Base-by-base conservation (phyloP, 768 basidiomycete species). In the Rhizopogon roseolus region DNA sequence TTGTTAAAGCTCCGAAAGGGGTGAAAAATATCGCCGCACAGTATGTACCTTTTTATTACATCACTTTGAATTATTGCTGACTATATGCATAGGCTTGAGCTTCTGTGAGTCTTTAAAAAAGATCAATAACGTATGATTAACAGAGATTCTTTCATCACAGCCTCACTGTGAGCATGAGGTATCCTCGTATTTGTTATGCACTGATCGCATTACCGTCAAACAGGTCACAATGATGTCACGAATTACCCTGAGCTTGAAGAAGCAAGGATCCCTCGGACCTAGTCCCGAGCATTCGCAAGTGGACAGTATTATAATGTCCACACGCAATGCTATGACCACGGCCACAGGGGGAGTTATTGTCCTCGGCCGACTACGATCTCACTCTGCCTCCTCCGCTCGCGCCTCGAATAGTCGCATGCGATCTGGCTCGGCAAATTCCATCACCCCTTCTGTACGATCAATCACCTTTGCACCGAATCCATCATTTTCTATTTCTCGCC, bases 181-280 rank as follows among this genome's bases (percentile, higher is more conserved):
- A 9, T 17, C n/a, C 7, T 17, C 22, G 13, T 7, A 27, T 5
- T 34, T 0, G 4, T 39, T 39, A 36, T 38, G 34, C 54, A 25
- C 29, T 50, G 40, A 29, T 6, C 32, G 5, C 34, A 46, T 37
- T 37, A 17, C 11, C 17, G 11, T 55, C 17, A 62, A 62, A 28
- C 61, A 78, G 67, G 81, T 86, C 9, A 73, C 81, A 0, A 86
- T 85, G 81, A 84, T 85, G 76, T 85, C 82, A 3, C 76, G 85
- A 7, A 85, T 86, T 46, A 85, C 84, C 1, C 74, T 86, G 25
- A 81, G 22, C 62, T 71, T 86, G 9, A 79, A 71, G 65, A 80
- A 77, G 64, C 69, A 64, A 39, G 50, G 32, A 5, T 16, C 17
- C 6, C 42, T 19, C 22, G 41, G 41, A 28, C 19, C 38, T 28